Evolutionary conservation across 768 basidiomycete species (phyloP).

Genomic region (Holtermanniella nyarrowii): DNA sequence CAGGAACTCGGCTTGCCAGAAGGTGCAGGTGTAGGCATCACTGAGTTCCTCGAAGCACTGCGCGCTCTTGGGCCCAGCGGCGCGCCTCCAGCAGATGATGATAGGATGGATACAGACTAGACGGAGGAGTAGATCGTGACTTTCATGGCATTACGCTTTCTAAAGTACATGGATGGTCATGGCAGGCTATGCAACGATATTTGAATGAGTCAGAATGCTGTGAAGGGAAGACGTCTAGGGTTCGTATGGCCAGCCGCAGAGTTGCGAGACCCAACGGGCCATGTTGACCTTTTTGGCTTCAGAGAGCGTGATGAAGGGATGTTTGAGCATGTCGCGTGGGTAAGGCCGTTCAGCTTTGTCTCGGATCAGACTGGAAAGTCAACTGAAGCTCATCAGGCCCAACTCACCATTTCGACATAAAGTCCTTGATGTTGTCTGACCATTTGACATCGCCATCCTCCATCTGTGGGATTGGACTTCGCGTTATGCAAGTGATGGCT

Average conservation of each 20-base stretch:
- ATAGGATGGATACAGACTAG: conserved; percentile 73
- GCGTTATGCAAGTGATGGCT: conserved; percentile 77
- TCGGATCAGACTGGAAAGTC: conserved; percentile 53
- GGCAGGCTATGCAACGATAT: too few relatives aligned
- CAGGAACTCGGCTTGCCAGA: conserved; percentile 70
- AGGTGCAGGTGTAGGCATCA: conserved; percentile 67
- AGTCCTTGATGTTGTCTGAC: conserved; percentile 81
- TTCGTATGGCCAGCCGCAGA: conserved; percentile 20
- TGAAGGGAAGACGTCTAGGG: background rate
- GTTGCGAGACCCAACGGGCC: conserved; percentile 57
- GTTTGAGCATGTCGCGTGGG: conserved; percentile 69
- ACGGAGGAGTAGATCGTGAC: too few relatives aligned
- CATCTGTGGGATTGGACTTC: conserved; percentile 36
- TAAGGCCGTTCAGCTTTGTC: conserved; percentile 61
- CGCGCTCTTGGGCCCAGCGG: conserved; percentile 57
- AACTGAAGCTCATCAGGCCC: background rate
- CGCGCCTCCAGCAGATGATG: conserved; percentile 39
- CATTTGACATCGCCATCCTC: conserved; percentile 45
- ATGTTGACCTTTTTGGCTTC: conserved; percentile 79
- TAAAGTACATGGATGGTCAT: too few relatives aligned
- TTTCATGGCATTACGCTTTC: background rate
- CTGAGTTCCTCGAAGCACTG: conserved; percentile 69
- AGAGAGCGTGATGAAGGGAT: conserved; percentile 67
- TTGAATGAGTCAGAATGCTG: background rate
- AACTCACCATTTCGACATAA: conserved; percentile 71